These are phyloP conservation scores for Beverwykella pulmonaria DNA, from an alignment of 495 filamentous ascomycete genomes.

Conservation along the genomic window DNA sequence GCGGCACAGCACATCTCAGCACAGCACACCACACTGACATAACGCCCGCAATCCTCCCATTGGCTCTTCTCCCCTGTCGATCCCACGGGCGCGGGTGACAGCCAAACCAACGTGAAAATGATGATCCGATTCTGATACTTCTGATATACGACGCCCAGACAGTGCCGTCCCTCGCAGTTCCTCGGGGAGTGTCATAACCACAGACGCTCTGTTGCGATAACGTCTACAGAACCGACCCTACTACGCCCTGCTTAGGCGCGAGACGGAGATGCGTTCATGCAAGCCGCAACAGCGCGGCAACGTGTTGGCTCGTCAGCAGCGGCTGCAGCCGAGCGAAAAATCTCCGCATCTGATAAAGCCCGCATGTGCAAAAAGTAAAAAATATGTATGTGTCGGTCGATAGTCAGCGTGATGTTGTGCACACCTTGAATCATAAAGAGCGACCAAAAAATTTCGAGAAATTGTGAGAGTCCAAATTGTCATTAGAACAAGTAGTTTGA, in stretches of 20 bases:
- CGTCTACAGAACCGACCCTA: neutral
- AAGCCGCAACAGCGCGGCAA: neutral
- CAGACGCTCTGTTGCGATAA: neutral
- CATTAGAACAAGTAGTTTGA: no score
- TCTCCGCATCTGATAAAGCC: neutral
- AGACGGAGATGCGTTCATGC: neutral
- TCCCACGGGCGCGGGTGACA: neutral
- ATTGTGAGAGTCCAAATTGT: no score
- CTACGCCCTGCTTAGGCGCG: neutral
- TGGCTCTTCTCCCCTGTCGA: neutral
- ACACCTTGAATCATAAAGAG: neutral
- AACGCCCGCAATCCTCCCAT: neutral
- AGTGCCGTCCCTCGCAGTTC: neutral
- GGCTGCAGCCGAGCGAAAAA: slow-evolving; percentile 7
- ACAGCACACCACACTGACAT: neutral
- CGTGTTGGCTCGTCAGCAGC: slow-evolving; percentile 3
- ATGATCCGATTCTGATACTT: neutral
- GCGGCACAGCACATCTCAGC: neutral
- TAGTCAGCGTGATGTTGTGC: neutral
- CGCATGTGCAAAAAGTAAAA: neutral
- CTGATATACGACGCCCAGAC: neutral
- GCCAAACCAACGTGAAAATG: neutral
- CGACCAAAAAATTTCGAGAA: neutral
- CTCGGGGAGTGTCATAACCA: neutral
- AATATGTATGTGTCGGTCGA: neutral